phyloP scores from a whole-genome alignment of 192 early-diverging fungal genomes.

The Paraglomus occultum region DNA sequence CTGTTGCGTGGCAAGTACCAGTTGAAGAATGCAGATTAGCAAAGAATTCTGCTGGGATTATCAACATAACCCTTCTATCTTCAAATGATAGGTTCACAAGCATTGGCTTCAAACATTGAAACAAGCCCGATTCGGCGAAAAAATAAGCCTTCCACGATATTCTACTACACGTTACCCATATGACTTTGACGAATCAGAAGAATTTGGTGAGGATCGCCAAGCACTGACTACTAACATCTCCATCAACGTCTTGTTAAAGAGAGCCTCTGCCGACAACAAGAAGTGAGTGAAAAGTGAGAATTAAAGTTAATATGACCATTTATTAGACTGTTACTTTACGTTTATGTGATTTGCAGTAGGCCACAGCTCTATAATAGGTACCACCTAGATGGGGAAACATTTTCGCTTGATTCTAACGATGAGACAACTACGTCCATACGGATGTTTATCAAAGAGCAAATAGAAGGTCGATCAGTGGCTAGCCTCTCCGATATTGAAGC shows the following conservation, averaged over 20 bases:
- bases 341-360: not conserved
- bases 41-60: not conserved
- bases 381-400: not conserved
- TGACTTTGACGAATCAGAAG: conserved; percentile 16
- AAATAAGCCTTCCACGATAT: not conserved
- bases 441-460: conserved; percentile 28
- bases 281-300: conserved; percentile 2
- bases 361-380: conserved; percentile 17
- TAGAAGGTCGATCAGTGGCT: conserved; percentile 4
- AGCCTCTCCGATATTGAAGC: conserved; percentile 22
- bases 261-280: not conserved
- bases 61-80: not conserved
- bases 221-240: conserved; percentile 22
- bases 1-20: conserved; percentile 54
- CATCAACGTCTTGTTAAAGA: conserved; percentile 25
- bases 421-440: not conserved
- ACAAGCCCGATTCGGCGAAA: conserved; percentile 8
- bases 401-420: conserved; percentile 15
- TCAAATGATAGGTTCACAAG: conserved; percentile 39
- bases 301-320: not conserved
- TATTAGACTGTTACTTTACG: not conserved
- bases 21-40: not conserved
- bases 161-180: not conserved
- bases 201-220: conserved; percentile 14
- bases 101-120: conserved; percentile 41